Evolutionary conservation across 1,139 yeast species (phyloP), one percentile per base, ranked within the genome.

Genomic region (Candida tropicalis): DNA sequence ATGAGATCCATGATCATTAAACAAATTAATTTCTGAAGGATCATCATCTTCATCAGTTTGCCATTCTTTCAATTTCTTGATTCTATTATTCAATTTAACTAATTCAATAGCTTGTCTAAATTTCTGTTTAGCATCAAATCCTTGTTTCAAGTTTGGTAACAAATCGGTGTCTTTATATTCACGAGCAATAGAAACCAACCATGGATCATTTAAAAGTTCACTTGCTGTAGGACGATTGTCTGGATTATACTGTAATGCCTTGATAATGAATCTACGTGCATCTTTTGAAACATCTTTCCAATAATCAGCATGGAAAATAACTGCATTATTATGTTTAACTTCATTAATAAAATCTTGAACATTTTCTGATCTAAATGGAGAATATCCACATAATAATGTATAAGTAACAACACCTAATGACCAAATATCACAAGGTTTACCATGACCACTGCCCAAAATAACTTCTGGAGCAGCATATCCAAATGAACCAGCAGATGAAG

Each of bases 381-480:
- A 85, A 63, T 90, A 90, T 1, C 99, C 99, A 57, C 95, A 89
- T 41, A 93, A 74, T 42, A 91, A 70, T 0, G 97, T 90, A 63
- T 90, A 93, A 0, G 96, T 81, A 41, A 93, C 87, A 8, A 90
- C 96, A 18, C 97, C 97, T 36, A 90, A 63, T 1, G 95, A 85
- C 97, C 97, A 90, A 36, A 90, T 77, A 60, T 90, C 97, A 62
- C 96, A 90, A 2, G 96, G 91, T 58, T 86, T 88, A 35, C 96
- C 95, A 65, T 90, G 96, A 6, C 96, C 96, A 32, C 72, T 66
- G 5, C 87, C 84, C 39, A 77, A 64, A 28, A 90, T 71, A 4
- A 90, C 93, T 60, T 90, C 97, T 0, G 97, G 97, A 0, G 97
- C 97, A 4, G 96, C 96, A 60, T 90, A 90, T 2, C 97, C 97